Conservation (phyloP, 1,284 basidiomycete genomes). For the Veloboletus limbatus region DNA sequence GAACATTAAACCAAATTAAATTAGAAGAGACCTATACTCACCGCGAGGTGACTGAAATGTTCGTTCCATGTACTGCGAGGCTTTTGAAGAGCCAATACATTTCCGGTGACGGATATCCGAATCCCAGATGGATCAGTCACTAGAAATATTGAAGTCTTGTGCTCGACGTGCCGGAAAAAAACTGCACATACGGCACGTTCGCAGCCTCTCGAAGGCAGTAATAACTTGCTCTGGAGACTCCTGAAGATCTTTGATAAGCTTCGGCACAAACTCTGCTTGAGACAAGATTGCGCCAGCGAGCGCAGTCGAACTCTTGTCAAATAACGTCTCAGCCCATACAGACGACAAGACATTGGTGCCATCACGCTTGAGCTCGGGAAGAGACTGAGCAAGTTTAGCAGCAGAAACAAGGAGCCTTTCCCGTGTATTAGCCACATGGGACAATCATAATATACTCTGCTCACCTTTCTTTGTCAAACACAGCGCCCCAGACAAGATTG, state of each 20-base stretch:
- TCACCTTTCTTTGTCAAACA: constrained; percentile 84
- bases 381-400: constrained; percentile 86
- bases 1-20: background rate
- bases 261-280: constrained; percentile 80
- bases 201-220: constrained; percentile 70
- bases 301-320: constrained; percentile 71
- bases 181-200: constrained; percentile 56
- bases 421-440: constrained; percentile 10
- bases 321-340: constrained; percentile 68
- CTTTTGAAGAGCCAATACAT: constrained; percentile 69
- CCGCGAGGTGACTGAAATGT: constrained; percentile 62
- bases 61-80: constrained; percentile 75
- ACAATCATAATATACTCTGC: constrained; percentile 14
- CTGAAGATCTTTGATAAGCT: constrained; percentile 71
- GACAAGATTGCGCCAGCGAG: constrained; percentile 71
- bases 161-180: background rate
- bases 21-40: constrained; percentile 26
- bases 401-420: constrained; percentile 78
- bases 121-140: constrained; percentile 80
- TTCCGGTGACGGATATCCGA: constrained; percentile 86
- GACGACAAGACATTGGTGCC: constrained; percentile 80
- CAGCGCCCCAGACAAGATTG: constrained; percentile 81
- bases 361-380: constrained; percentile 94
- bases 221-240: constrained; percentile 73
- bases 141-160: constrained; percentile 31